These are phyloP conservation scores for Actinomucor elegans DNA, from an alignment of 371 early-diverging fungal genomes.

Conservation along the genomic window DNA sequence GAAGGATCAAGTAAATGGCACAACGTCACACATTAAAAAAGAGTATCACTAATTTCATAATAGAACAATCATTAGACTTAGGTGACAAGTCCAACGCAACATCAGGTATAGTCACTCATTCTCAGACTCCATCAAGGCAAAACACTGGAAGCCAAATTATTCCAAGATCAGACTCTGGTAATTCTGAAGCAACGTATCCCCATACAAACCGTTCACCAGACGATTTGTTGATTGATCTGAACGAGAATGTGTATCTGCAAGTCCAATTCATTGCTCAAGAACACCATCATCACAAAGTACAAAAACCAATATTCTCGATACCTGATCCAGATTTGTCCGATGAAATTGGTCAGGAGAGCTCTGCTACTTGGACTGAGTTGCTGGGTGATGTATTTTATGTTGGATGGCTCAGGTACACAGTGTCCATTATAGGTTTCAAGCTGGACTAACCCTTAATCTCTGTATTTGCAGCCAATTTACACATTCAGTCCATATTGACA, in stretches of 20 bases:
- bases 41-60: neutral
- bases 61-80: constrained; percentile 11
- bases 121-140: neutral
- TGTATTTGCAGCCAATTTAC: constrained; percentile 33
- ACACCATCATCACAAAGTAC: constrained; percentile 11
- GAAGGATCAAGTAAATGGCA: neutral
- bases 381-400: constrained; percentile 54
- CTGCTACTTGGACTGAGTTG: constrained; percentile 50
- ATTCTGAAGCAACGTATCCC: neutral
- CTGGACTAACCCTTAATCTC: no score
- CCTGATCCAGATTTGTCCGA: constrained; percentile 54
- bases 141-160: no score
- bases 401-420: constrained; percentile 38
- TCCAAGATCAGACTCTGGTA: constrained; percentile 6
- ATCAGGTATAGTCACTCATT: no score
- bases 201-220: constrained; percentile 3
- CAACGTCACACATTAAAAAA: neutral
- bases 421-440: neutral
- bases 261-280: constrained; percentile 23
- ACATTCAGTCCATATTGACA: constrained; percentile 48
- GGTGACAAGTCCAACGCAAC: constrained; percentile 1
- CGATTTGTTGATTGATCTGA: constrained; percentile 34
- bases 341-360: constrained; percentile 44
- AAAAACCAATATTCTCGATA: constrained; percentile 32
- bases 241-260: constrained; percentile 43